Conservation (phyloP, 805 yeast genomes). For the Debaryomyces castellii region DNA sequence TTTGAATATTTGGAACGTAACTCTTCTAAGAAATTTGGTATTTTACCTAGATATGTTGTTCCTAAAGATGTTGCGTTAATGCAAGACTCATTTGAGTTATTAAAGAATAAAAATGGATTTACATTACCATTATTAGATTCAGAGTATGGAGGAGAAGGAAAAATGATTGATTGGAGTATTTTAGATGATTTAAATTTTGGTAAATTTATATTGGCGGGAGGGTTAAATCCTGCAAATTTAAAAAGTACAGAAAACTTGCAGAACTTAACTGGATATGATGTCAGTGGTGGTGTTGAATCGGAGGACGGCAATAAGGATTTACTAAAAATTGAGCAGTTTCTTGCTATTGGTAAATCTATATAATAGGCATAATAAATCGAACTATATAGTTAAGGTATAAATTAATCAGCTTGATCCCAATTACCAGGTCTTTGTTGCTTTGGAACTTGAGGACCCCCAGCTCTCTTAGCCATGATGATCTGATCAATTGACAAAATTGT, state of each 20-base stretch:
- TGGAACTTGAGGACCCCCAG: constrained; percentile 96
- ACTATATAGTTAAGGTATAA: neutral
- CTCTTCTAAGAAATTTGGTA: constrained; percentile 46
- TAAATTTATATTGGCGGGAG: constrained; percentile 80
- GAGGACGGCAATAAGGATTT: constrained; percentile 71
- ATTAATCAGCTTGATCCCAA: constrained; percentile 90
- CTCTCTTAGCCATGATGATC: constrained; percentile 97
- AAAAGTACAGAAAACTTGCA: constrained; percentile 42
- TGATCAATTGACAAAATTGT: constrained; percentile 93
- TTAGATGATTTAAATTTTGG: constrained; percentile 38
- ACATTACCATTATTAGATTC: constrained; percentile 73
- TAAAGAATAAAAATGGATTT: constrained; percentile 33
- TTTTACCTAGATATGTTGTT: constrained; percentile 66
- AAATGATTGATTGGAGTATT: constrained; percentile 66
- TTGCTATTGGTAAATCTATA: constrained; percentile 47
- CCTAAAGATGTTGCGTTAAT: constrained; percentile 48
- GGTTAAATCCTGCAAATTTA: constrained; percentile 77
- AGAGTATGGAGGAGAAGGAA: constrained; percentile 91
- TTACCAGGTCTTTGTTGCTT: constrained; percentile 78
- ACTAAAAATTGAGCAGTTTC: constrained; percentile 58
- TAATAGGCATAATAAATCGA: neutral
- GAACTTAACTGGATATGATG: constrained; percentile 89
- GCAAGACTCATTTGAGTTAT: constrained; percentile 8
- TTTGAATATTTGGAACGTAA: constrained; percentile 53
- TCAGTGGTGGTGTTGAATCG: constrained; percentile 88